These are phyloP conservation scores for Aspergillus cejpii DNA, from an alignment of 2,329 filamentous ascomycete species.

Conservation along the genomic window DNA sequence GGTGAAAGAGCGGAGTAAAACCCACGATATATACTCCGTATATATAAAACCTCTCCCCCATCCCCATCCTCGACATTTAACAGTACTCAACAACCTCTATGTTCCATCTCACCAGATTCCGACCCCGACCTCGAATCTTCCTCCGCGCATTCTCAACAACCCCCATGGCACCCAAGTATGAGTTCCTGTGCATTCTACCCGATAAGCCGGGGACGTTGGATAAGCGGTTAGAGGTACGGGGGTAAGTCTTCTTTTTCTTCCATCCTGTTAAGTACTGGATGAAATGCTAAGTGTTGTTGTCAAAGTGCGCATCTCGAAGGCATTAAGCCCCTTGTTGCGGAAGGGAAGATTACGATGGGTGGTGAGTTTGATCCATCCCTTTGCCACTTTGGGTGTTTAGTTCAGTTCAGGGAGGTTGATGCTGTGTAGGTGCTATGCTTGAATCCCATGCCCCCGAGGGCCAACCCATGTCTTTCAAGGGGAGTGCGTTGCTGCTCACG, in stretches of 20 bases:
- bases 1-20: too few relatives aligned
- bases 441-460: conserved; percentile 59
- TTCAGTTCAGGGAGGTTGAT: neutral
- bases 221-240: conserved; percentile 52
- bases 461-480: conserved; percentile 60
- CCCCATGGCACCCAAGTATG: conserved; percentile 40
- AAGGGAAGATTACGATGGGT: conserved; percentile 58
- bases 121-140: conserved; percentile 5
- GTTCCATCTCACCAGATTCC: conserved; percentile 4
- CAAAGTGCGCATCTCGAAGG: conserved; percentile 51
- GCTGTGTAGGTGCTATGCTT: conserved; percentile 55
- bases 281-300: conserved; percentile 1
- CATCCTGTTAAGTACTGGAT: neutral
- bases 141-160: neutral
- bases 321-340: conserved; percentile 48
- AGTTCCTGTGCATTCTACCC: conserved; percentile 64
- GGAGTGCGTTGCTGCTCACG: conserved; percentile 61
- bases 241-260: conserved; percentile 21
- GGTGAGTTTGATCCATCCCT: conserved; percentile 42
- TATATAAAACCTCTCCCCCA: conserved; percentile 1
- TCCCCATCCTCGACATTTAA: conserved; percentile 1
- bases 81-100: conserved; percentile 2
- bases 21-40: neutral
- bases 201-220: conserved; percentile 56
- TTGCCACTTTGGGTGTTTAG: conserved; percentile 1